Evolutionary conservation across 805 yeast species (phyloP), one percentile per base, ranked within the genome.

Genomic region (Kodamaea neixiangensis): DNA sequence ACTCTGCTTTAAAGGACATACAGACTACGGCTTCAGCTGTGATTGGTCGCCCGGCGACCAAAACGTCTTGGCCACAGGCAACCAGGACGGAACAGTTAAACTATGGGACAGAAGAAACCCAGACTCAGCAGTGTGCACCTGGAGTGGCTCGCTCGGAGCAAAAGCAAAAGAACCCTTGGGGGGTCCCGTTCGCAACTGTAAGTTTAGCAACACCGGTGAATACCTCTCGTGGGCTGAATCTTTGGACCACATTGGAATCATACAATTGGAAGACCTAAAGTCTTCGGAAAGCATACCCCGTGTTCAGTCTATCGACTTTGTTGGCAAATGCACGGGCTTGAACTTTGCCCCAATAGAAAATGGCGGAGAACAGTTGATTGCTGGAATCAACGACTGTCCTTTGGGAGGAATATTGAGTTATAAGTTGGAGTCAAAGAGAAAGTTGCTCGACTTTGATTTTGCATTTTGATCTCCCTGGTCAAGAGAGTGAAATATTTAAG

Each of bases 261-360:
- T 82, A 9, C 74, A 74, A 50, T 56, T 78, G 49, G 54, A 61
- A 20, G 72, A 68, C 48, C 58, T 71, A 52, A 48, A 45, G 7
- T 47, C 46, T 20, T 31, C 54, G 19, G 59, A 57, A 7, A 57
- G 54, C 7, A 33, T 59, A 7, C 48, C 59, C 10, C 49, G 67
- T 5, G 73, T 73, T 10, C 87, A 83, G 59, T 67, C 75, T 3
- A 72, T 83, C 22, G 78, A 79, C 38, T 73, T 79, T 53, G 75
- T 82, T 57, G 88, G 88, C 0, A 82, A 81, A 54, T 75, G 84
- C 49, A 73, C 80, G 1, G 88, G 87, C 3, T 68, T 81, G 44
- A 75, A 74, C 42, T 79, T 81, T 55, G 68, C 72, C 14, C 71
- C 72, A 13, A 63, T 66, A 5, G 79, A 75, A 13, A 64, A 67